Conservation (phyloP, 2,329 filamentous ascomycete genomes). For the Aspergillus sp. region DNA sequence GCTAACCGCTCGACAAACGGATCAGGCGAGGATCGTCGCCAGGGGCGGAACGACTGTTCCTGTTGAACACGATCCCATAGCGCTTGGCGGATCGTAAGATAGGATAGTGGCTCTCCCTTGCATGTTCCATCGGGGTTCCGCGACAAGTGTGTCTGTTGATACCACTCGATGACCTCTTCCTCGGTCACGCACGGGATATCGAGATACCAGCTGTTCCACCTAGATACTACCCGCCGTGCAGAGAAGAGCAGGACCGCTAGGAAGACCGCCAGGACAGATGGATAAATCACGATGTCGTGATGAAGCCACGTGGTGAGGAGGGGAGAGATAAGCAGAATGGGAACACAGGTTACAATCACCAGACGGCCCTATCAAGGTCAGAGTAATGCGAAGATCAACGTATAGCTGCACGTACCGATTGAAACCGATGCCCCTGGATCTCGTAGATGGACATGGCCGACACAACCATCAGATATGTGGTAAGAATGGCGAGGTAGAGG, state of each 20-base stretch:
- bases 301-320: conserved; percentile 57
- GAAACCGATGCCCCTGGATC: conserved; percentile 56
- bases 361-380: conserved; percentile 50
- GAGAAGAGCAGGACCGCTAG: conserved; percentile 56
- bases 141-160: conserved; percentile 42
- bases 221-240: conserved; percentile 56
- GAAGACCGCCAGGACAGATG: conserved; percentile 58
- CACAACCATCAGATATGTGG: conserved; percentile 57
- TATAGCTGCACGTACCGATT: conserved; percentile 39
- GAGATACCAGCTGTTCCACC: conserved; percentile 61
- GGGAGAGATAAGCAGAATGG: conserved; percentile 60
- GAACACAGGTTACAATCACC: conserved; percentile 58
- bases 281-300: conserved; percentile 61
- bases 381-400: not conserved
- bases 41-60: conserved; percentile 48
- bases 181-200: conserved; percentile 43
- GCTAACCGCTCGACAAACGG: conserved; percentile 53
- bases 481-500: conserved; percentile 61
- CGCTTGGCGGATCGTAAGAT: conserved; percentile 41
- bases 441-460: conserved; percentile 56
- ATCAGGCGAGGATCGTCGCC: conserved; percentile 49
- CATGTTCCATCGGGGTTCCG: not conserved
- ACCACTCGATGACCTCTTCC: conserved; percentile 42
- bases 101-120: conserved; percentile 3
- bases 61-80: conserved; percentile 50